Percentiles rank a stretch among this genome's conserved stretches.
These are phyloP conservation scores for Aspergillus carlsbadensis DNA, from an alignment of 495 filamentous ascomycete genomes.

Conservation along the genomic window DNA sequence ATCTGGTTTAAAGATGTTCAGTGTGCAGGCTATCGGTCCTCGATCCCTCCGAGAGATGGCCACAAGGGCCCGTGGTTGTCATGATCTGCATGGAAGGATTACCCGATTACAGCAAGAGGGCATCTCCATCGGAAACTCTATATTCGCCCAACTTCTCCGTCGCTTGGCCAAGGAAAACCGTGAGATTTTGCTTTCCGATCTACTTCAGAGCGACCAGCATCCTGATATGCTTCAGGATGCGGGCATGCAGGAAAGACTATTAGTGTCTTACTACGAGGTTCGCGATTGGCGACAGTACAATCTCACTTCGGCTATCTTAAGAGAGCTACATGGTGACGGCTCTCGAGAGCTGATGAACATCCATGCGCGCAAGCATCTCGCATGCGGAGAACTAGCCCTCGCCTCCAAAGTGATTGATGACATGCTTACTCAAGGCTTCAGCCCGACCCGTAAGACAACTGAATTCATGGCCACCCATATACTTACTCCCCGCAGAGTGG, in stretches of 20 bases:
- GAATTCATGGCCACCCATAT: conserved; percentile 36
- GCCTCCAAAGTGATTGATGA: conserved; percentile 39
- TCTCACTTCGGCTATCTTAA: conserved; percentile 51
- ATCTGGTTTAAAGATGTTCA: conserved; percentile 61
- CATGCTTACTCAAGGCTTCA: conserved; percentile 29
- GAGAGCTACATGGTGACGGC: conserved; percentile 29
- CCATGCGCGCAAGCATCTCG: conserved; percentile 44
- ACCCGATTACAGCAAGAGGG: conserved; percentile 53
- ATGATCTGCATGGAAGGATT: conserved; percentile 54
- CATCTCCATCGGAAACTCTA: conserved; percentile 56
- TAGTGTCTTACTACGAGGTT: conserved; percentile 48
- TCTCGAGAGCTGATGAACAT: conserved; percentile 33
- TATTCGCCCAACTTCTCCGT: conserved; percentile 59
- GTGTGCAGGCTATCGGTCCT: conserved; percentile 66
- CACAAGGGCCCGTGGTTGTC: conserved; percentile 52
- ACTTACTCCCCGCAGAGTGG: conserved; percentile 32
- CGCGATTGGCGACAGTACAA: conserved; percentile 54
- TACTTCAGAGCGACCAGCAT: conserved; percentile 71
- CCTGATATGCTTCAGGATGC: conserved; percentile 70
- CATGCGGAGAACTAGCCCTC: conserved; percentile 31
- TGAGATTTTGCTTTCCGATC: conserved; percentile 52
- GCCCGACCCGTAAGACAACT: conserved; percentile 31
- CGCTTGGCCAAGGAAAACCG: conserved; percentile 57
- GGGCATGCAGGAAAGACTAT: conserved; percentile 54
- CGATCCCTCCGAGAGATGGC: conserved; percentile 71